phyloP scores from a whole-genome alignment of 2,329 filamentous ascomycete genomes.

The Phaeophleospora eucalypticola region DNA sequence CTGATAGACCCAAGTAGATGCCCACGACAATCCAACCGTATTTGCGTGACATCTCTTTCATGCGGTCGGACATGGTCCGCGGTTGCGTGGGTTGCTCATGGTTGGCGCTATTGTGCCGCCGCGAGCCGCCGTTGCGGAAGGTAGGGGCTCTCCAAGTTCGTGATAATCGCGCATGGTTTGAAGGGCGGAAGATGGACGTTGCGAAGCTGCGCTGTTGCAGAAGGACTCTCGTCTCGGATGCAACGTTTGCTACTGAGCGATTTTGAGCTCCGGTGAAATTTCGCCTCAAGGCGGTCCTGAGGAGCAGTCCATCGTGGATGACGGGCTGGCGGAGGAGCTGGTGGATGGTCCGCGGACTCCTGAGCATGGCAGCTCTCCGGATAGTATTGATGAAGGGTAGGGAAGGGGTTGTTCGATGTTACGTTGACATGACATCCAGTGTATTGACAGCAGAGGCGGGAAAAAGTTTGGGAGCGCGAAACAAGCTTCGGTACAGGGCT shows the following conservation, averaged over 20 bases:
- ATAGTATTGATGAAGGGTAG: neutral
- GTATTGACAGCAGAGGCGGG: no score
- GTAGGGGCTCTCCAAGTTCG: constrained; percentile 17
- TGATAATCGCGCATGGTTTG: constrained; percentile 2
- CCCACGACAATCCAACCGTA: constrained; percentile 92
- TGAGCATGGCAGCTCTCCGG: constrained; percentile 14
- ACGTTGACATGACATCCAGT: neutral
- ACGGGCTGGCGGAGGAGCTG: constrained; percentile 14
- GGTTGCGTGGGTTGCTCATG: constrained; percentile 10
- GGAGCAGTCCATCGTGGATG: constrained; percentile 7
- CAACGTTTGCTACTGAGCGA: no score
- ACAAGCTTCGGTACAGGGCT: no score
- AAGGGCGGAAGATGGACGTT: constrained; percentile 5
- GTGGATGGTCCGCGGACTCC: constrained; percentile 9
- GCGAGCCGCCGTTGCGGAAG: constrained; percentile 19
- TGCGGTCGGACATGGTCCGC: constrained; percentile 53
- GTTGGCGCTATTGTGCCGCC: constrained; percentile 36
- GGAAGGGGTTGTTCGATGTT: neutral
- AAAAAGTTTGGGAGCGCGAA: neutral
- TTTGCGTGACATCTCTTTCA: constrained; percentile 82
- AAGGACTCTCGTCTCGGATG: constrained; percentile 6
- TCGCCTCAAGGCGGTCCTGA: constrained; percentile 8
- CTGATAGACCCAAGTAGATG: constrained; percentile 80
- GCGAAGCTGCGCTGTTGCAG: constrained; percentile 11
- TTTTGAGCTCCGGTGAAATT: constrained; percentile 7